Evolutionary conservation across 1,284 basidiomycete genomes (phyloP).

Genomic region (Bondarzewia mesenterica): DNA sequence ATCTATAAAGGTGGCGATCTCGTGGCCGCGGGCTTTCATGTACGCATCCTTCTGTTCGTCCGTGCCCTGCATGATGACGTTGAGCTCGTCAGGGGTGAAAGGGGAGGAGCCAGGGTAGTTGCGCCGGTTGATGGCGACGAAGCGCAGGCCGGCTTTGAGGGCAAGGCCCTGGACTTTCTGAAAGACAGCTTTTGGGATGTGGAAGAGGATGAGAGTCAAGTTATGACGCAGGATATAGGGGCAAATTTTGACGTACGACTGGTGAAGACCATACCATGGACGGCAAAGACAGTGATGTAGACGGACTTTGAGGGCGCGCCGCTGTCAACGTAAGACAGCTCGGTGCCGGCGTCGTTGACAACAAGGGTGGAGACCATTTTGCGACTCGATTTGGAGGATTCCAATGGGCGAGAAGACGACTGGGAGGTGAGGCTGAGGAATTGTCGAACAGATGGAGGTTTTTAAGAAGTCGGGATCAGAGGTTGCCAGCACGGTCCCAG

Average conservation of each 20-base stretch:
- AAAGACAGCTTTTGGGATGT: too few relatives aligned
- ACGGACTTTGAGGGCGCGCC: slow-evolving; percentile 3
- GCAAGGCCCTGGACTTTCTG: neutral
- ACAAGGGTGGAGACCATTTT: neutral
- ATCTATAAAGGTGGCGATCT: slow-evolving; percentile 26
- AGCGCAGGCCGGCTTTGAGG: slow-evolving; percentile 2
- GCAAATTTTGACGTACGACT: slow-evolving; percentile 2
- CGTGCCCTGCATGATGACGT: slow-evolving; percentile 15
- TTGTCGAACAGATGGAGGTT: too few relatives aligned
- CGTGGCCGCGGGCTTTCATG: slow-evolving; percentile 21
- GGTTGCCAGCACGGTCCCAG: too few relatives aligned
- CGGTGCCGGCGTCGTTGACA: slow-evolving; percentile 7
- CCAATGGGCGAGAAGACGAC: too few relatives aligned
- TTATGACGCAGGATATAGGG: too few relatives aligned
- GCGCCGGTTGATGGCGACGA: slow-evolving; percentile 17
- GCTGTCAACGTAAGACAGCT: slow-evolving; percentile 12
- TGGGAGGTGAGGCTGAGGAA: too few relatives aligned
- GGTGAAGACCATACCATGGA: slow-evolving; percentile 12
- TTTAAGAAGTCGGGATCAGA: too few relatives aligned
- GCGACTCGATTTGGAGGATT: too few relatives aligned
- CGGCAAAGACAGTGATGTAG: slow-evolving; percentile 13
- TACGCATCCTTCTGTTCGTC: slow-evolving; percentile 14
- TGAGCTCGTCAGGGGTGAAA: slow-evolving; percentile 15
- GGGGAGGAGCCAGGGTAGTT: slow-evolving; percentile 17
- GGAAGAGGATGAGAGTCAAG: too few relatives aligned